Conservation (phyloP, 257 asterid species). For the Verbena officinalis region DNA sequence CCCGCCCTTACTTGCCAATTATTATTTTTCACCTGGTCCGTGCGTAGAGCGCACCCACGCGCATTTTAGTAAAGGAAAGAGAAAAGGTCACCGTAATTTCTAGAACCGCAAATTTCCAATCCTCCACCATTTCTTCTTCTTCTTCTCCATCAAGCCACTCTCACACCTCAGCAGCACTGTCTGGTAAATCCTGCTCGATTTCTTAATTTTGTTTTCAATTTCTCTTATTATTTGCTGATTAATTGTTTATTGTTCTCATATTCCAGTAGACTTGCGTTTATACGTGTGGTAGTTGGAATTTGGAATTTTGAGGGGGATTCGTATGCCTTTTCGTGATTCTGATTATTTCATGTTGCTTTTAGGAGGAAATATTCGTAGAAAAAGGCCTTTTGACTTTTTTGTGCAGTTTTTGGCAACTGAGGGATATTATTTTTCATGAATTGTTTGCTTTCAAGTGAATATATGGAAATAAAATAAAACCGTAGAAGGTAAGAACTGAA, state of each 20-base stretch:
- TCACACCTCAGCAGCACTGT: constrained; percentile 3
- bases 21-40: constrained; percentile 8
- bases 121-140: constrained; percentile 13
- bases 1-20: not conserved
- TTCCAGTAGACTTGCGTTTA: not conserved
- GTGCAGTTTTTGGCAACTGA: not conserved
- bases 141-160: constrained; percentile 13
- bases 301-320: not conserved
- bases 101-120: constrained; percentile 45
- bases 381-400: constrained; percentile 11
- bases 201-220: not conserved
- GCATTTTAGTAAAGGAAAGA: constrained; percentile 23
- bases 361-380: not conserved
- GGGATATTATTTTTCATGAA: constrained; percentile 16
- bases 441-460: not conserved
- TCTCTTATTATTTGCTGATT: constrained; percentile 2
- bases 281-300: constrained; percentile 4
- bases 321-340: not conserved
- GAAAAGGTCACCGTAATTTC: constrained; percentile 30
- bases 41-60: constrained; percentile 29
- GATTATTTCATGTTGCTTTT: not conserved
- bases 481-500: not conserved
- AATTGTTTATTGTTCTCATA: not conserved
- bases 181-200: constrained; percentile 29
- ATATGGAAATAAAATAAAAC: not conserved